Base-by-base conservation (phyloP, 2,329 filamentous ascomycete species). In the Calonectria pseudoturangicola region DNA sequence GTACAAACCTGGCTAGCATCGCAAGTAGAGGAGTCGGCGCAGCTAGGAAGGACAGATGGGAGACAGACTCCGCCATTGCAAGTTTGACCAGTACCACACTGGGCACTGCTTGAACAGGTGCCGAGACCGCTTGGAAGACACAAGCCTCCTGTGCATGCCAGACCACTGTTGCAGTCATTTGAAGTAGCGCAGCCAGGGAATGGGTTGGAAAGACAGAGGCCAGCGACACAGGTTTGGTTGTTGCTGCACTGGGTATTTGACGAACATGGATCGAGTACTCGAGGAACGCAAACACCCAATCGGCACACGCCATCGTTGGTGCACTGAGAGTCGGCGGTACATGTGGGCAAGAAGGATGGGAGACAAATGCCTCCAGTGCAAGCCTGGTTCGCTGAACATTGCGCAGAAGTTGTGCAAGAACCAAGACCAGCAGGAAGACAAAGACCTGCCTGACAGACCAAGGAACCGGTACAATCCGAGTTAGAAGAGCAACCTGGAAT, bases 251-350 rank as follows among this genome's bases (percentile, higher is more conserved):
- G 41, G 4, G 25, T 27, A 36, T 64, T 27, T 8, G 27, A 47
- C 1, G 58, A 36, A 28, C 67, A 70, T 0, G 47, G 4, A 4
- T 62, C 10, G 12, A 70, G 47, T 1, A n/a, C 21, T 8, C 67
- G 33, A 54, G 67, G 67, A 45, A 69, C 39, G 21, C 67, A 69
- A 9, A 69, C 67, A 9, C 56, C 47, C 13, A 70, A 15, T 43
- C 50, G 30, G 50, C 68, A 70, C 9, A 66, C 68, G 0, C 47
- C 25, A 9, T 48, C 28, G 25, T 10, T 64, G 16, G 16, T 27
- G 16, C 60, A 70, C 21, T 27, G 39, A 21, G 33, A 27, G 8
- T 66, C 68, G 2, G 43, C 62, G 5, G 50, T 16, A 12, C 68
- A 70, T 3, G 21, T 33, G 3, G 68, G 62, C 18, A 70, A 30